A percentile compares a stretch with the other conserved stretches of the same genome.
Evolutionary conservation across 768 basidiomycete genomes (phyloP).

Genomic region (Chlorophyllum brunneum): DNA sequence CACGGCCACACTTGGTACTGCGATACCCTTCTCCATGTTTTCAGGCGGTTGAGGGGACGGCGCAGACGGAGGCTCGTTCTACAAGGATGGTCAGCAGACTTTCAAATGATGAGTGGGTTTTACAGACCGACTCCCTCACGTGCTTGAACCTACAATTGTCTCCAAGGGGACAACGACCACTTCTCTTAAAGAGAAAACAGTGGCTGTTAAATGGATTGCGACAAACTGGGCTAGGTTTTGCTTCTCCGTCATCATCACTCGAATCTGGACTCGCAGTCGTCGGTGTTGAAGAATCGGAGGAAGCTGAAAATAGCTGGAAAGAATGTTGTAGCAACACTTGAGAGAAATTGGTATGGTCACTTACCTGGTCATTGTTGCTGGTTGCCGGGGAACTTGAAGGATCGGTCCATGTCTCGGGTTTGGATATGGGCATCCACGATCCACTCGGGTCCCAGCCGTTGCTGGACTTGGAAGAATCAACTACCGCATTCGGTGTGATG

Average conservation of each 20-base stretch:
- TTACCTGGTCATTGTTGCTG: conserved; percentile 3
- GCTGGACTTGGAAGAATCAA: background rate
- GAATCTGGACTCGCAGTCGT: background rate
- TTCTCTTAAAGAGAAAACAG: conserved; percentile 2
- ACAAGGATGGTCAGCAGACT: background rate
- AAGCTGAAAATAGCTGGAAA: background rate
- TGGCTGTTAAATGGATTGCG: background rate
- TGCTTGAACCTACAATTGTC: conserved; percentile 2
- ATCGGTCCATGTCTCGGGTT: conserved; percentile 1
- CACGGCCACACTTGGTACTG: too few relatives aligned
- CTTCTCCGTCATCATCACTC: background rate
- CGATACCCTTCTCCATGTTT: too few relatives aligned
- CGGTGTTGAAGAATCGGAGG: conserved; percentile 1
- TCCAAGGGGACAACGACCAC: background rate
- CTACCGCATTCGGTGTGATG: background rate
- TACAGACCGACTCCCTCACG: background rate
- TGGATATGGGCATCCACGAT: background rate
- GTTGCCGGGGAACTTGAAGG: conserved; percentile 2
- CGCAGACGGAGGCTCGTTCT: background rate
- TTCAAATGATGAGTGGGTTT: background rate
- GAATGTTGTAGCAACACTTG: background rate
- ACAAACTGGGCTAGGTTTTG: background rate
- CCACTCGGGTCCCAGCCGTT: conserved; percentile 3
- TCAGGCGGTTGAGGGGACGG: too few relatives aligned
- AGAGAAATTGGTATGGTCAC: background rate